These are phyloP conservation scores for Amanita muscaria DNA, from an alignment of 768 basidiomycete species.

Conservation along the genomic window DNA sequence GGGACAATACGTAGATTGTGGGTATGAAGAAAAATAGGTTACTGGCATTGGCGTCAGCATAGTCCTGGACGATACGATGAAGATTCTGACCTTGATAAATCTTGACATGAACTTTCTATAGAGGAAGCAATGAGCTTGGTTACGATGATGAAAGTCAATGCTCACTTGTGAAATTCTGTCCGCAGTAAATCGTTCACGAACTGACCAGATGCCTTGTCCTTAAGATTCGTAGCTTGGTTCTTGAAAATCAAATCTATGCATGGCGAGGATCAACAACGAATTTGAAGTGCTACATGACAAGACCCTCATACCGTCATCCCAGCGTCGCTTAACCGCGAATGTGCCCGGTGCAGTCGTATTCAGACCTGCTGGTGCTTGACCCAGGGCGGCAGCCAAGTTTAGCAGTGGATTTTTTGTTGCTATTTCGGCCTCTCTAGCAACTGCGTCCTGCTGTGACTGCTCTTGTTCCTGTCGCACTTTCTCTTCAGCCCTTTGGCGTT, in stretches of 20 bases:
- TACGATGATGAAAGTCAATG: neutral
- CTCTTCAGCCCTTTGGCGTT: slow-evolving; percentile 91
- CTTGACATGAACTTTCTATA: slow-evolving; percentile 85
- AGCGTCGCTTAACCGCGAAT: slow-evolving; percentile 86
- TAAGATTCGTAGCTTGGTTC: slow-evolving; percentile 75
- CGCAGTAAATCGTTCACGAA: slow-evolving; percentile 95
- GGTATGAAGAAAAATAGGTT: slow-evolving; percentile 12
- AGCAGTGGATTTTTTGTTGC: slow-evolving; percentile 83
- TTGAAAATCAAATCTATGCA: slow-evolving; percentile 89
- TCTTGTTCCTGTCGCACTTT: slow-evolving; percentile 77
- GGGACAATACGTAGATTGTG: slow-evolving; percentile 12
- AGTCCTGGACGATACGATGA: neutral
- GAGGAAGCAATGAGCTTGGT: neutral
- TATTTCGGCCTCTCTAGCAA: slow-evolving; percentile 70
- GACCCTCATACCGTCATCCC: slow-evolving; percentile 76
- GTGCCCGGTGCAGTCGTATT: slow-evolving; percentile 72
- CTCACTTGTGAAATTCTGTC: slow-evolving; percentile 86
- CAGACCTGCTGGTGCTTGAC: slow-evolving; percentile 58
- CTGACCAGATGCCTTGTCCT: slow-evolving; percentile 36
- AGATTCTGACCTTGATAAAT: slow-evolving; percentile 64
- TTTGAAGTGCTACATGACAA: slow-evolving; percentile 6
- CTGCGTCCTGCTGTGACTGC: slow-evolving; percentile 49
- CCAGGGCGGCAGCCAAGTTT: slow-evolving; percentile 86
- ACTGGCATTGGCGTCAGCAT: no score
- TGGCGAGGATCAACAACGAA: slow-evolving; percentile 2